Evolutionary conservation across 2,329 filamentous ascomycete genomes (phyloP), one percentile per base, ranked within the genome.

Genomic region (Malbranchea zuffiana): DNA sequence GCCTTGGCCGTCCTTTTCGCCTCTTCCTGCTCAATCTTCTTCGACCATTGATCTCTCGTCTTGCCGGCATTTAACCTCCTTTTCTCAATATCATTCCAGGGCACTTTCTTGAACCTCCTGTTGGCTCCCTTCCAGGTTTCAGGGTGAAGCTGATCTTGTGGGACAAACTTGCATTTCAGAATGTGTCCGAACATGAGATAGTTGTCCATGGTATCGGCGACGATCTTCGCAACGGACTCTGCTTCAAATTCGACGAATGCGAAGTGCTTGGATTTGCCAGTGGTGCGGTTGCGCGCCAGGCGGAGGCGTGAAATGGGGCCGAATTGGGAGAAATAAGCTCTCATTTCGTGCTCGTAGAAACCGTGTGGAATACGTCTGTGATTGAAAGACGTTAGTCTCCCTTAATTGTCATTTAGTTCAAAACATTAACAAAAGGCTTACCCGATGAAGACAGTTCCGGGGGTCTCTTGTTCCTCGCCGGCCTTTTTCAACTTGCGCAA

Each of bases 321-420:
- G 50, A 98, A 98, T 61, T 98, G 90, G 37, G 78, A 74, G 56
- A 96, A 93, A 69, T 96, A 98, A 47, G 79, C 77, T 50, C 76
- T 78, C 81, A 98, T 92, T 65, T 96, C 82, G 53, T 86, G 75
- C 66, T 98, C 90, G 70, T 88, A 96, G 75, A 98, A 98, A 64
- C 90, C 83, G 63, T 90, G 84, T 25, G 87, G 87, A 42, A 94
- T 80, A 47, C 86, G 84, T 38, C 72, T 73, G 40, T 6, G 26
- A 17, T 39, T 33, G 35, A 28, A 35, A 17, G 5, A 23, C 4
- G 18, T 42, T 34, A 47, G 50, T 41, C 52, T 28, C 16, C 42
- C 31, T 37, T 34, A 37, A 20, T 20, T n/a, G 23, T 19, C 7
- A 17, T 24, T n/a, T 13, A n/a, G 21, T 21, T 18, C 4, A 3